Evolutionary conservation across 2,329 filamentous ascomycete species (phyloP), one percentile per base, ranked within the genome.

Genomic region (Epichloe brachyelytri): DNA sequence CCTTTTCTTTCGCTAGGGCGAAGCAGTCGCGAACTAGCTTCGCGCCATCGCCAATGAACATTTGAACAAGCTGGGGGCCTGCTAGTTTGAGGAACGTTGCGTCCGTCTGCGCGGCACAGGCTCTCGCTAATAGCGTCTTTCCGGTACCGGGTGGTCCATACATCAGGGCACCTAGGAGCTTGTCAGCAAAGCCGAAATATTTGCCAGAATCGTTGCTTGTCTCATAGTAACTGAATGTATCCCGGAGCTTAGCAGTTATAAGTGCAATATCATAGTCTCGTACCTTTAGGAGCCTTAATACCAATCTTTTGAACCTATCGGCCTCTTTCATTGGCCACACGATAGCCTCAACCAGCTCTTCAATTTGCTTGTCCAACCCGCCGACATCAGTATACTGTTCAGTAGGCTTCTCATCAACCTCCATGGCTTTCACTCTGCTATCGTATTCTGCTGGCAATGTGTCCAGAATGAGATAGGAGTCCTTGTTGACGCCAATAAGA

Each of bases 241-340:
- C 36, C 45, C 26, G 19, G 11, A 30, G n/a, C 3, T 8, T 15
- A 14, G 33, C n/a, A 34, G 10, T 19, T 34, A 15, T 8, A 20
- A 17, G 17, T 8, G 14, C 19, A 48, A 2, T 4, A 15, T 17
- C 14, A n/a, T 33, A 14, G 91, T 48, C 46, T 43, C 39, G 55
- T 80, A 96, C 93, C 93, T 74, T 98, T 98, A 14, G 93, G 93
- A 40, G 93, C 91, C 75, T 98, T 98, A 77, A 98, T 98, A 60
- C 93, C 93, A 63, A 98, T 96, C 79, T 96, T 97, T 96, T 97
- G 76, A 98, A 98, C 19, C 91, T 82, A 61, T 98, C 94, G 2
- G 93, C 90, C 72, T 98, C 91, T 79, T 97, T 97, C 93, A 98
- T 98, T 2, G 93, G 93, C 91, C 91, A 97, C 33, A 98, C 93